Evolutionary conservation across 1,284 basidiomycete species (phyloP), one percentile per base, ranked within the genome.

Genomic region (Heliocybe sulcata): DNA sequence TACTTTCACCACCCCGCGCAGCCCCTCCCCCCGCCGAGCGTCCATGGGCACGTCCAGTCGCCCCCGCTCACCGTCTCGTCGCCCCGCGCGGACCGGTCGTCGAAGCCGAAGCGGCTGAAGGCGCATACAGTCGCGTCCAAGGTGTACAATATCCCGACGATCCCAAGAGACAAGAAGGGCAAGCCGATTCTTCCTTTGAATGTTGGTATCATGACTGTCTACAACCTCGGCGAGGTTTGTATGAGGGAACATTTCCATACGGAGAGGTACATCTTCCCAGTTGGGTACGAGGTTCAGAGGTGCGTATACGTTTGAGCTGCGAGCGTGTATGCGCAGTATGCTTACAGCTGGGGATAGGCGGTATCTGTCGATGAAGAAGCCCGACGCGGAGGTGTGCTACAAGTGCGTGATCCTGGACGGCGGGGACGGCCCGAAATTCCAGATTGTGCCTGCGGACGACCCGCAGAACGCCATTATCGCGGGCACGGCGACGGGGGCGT

Each of bases 231-330:
- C 3, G 77, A 82, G 58, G 80, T 90, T 3, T 89, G 86, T 64
- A 82, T 84, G 80, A 76, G 86, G 48, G 87, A 90, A 61, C 85
- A 89, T 65, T 91, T 90, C 64, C 86, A 89, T 65, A 90, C 89
- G 0, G 88, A 91, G 66, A 74, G 90, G 56, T 91, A 91, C 65
- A 91, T 92, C 59, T 92, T 89, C 63, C 89, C 89, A 19, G 84
- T 91, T 51, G 88, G 88, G 19, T 92, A 90, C 65, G 85, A 90
- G 65, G 87, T 90, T 3, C 87, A 82, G 2, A 76, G 88, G 88
- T 87, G 54, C 53, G 73, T 65, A 8, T 52, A 16, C 33, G 26
- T 22, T 56, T 38, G 29, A 38, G 4, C 23, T 4, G 29, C 12
- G 14, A 12, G 22, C 27, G 20, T 52, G 20, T 16, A n/a, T 29